Base-by-base conservation (phyloP, 1,139 yeast genomes). In the Pichia terricola region DNA sequence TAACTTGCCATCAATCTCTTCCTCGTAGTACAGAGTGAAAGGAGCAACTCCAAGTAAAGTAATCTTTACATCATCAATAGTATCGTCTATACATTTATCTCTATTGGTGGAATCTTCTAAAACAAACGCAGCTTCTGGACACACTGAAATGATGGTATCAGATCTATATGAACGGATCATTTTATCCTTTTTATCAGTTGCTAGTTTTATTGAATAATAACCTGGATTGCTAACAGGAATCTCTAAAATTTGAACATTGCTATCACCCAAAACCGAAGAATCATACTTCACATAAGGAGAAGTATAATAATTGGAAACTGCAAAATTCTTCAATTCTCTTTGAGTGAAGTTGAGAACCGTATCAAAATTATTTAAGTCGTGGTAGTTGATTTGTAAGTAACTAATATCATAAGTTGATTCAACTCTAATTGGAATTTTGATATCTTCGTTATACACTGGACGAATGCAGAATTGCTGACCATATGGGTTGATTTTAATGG, bases 401-500 rank as follows among this genome's bases (percentile, higher is more conserved):
- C 81, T 81, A 3, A 95, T 73, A 39, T 79, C 83, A 3, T 79
- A 73, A 3, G 96, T 79, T 22, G 96, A 81, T 56, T 91, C 89
- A 54, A 88, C 75, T 52, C 83, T 79, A 26, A 91, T 69, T 4
- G 97, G 96, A 51, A 89, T 70, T 32, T 70, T 61, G 25, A 71
- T 47, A 26, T 57, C 53, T 31, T 58, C 57, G 34, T 54, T 53
- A 10, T 59, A 59, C 8, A 64, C 63, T 40, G 64, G 51, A 40
- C 77, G 77, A 40, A 87, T 60, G 62, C 97, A 89, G 47, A 71
- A 72, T 11, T 77, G 72, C 36, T 73, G 75, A 39, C 72, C 75
- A 52, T 79, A 76, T 2, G 96, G 96, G 52, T 89, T 87, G 58
- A 94, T 68, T 54, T 72, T 69, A 3, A 94, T 96, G 0, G 94